Percentiles rank a stretch among this genome's conserved stretches.
Conservation (phyloP, 169 alveolate species). For the Babesia ovis region DNA sequence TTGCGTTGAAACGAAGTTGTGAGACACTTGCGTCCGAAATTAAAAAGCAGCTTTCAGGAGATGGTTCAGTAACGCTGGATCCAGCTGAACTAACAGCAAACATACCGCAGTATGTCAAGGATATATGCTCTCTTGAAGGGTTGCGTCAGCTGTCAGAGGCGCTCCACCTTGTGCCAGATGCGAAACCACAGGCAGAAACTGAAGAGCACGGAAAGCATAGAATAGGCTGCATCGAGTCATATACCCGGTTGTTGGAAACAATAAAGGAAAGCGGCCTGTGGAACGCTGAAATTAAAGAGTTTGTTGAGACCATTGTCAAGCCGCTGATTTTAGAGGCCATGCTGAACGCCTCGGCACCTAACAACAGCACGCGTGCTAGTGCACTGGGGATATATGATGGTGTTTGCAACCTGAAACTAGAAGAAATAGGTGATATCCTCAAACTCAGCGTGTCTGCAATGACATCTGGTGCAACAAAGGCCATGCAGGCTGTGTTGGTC, state of each 20-base stretch:
- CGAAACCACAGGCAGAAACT: conserved; percentile 17
- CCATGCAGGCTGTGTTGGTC: conserved; percentile 37
- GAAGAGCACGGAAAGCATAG: conserved; percentile 57
- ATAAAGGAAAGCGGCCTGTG: conserved; percentile 29
- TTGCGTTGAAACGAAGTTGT: conserved; percentile 47
- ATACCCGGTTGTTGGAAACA: conserved; percentile 24
- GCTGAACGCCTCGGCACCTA: conserved; percentile 36
- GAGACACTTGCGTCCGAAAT: conserved; percentile 10
- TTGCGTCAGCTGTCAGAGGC: conserved; percentile 21
- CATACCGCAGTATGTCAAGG: conserved; percentile 22
- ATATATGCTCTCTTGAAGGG: conserved; percentile 26
- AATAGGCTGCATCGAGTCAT: conserved; percentile 28
- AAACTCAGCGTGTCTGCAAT: conserved; percentile 44
- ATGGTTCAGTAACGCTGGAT: background rate
- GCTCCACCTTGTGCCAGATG: conserved; percentile 15
- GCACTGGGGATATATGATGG: conserved; percentile 43
- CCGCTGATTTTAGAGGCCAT: conserved; percentile 59
- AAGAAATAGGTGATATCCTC: conserved; percentile 39
- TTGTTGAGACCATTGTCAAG: conserved; percentile 15
- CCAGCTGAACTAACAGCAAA: background rate
- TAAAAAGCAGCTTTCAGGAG: background rate
- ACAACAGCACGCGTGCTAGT: conserved; percentile 42
- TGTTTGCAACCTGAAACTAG: conserved; percentile 33
- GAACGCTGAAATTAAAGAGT: background rate
- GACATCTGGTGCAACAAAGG: conserved; percentile 9